phyloP scores from a whole-genome alignment of 345 rosid species.

The Ceriops zippeliana region DNA sequence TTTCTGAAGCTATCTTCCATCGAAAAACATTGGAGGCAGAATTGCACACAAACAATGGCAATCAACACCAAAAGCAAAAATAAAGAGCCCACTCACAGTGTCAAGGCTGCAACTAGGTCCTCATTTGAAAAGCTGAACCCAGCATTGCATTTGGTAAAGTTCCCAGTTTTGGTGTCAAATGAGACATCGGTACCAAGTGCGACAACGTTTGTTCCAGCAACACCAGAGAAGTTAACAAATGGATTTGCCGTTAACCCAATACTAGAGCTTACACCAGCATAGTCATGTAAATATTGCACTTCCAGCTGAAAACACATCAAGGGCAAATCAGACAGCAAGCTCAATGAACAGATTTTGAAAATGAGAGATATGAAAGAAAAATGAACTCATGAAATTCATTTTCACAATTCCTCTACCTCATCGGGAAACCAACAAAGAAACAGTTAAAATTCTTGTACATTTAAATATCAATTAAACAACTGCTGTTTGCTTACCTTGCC shows the following conservation, averaged over 20 bases:
- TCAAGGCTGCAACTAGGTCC: conserved; percentile 65
- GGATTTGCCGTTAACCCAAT: conserved; percentile 84
- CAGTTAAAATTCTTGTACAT: neutral
- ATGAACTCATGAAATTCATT: too few relatives aligned
- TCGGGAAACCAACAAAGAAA: neutral
- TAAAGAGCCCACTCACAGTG: conserved; percentile 45
- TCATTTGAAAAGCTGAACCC: conserved; percentile 65
- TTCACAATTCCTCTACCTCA: neutral
- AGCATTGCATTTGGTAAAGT: conserved; percentile 74
- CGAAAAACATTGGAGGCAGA: neutral
- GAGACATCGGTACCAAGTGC: conserved; percentile 78
- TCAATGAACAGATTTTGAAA: neutral
- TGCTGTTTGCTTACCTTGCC: conserved; percentile 59
- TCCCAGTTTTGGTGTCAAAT: conserved; percentile 73
- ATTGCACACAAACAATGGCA: neutral
- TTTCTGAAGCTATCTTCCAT: too few relatives aligned
- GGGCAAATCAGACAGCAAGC: neutral
- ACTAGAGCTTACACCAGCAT: conserved; percentile 74
- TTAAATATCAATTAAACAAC: neutral
- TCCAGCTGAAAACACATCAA: conserved; percentile 53
- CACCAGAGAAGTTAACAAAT: conserved; percentile 71
- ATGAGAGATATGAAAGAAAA: neutral
- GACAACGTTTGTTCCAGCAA: conserved; percentile 52
- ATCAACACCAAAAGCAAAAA: neutral
- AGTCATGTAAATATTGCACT: conserved; percentile 85